A percentile compares a stretch with the other conserved stretches of the same genome.
These are phyloP conservation scores for Mollisia scopiformis DNA, from an alignment of 2,329 filamentous ascomycete genomes.

Conservation along the genomic window DNA sequence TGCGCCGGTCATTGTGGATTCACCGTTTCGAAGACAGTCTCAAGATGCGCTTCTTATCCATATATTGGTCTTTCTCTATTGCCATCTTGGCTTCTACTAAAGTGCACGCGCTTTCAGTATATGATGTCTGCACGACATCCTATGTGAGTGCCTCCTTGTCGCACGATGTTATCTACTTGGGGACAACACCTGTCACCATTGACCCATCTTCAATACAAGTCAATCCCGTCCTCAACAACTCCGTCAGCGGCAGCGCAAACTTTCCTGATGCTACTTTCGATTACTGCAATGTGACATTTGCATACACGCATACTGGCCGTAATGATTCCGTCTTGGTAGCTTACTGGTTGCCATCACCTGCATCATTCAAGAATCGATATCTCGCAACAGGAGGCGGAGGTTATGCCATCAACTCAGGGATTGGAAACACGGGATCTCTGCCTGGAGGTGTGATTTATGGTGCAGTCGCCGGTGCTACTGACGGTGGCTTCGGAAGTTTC, in stretches of 20 bases:
- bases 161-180: constrained; percentile 1
- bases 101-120: neutral
- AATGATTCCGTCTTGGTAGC: constrained; percentile 28
- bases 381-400: constrained; percentile 38
- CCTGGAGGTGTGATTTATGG: constrained; percentile 47
- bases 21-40: neutral
- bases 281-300: constrained; percentile 36
- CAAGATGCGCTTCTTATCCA: neutral
- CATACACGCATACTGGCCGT: constrained; percentile 31
- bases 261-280: constrained; percentile 37
- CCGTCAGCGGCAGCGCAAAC: constrained; percentile 34
- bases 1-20: neutral
- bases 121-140: constrained; percentile 2
- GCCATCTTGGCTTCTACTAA: neutral
- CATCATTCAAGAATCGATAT: constrained; percentile 40
- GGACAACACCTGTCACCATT: constrained; percentile 10
- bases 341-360: constrained; percentile 35
- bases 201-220: constrained; percentile 42
- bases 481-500: constrained; percentile 50
- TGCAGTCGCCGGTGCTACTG: constrained; percentile 50
- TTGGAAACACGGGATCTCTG: constrained; percentile 26
- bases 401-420: constrained; percentile 45
- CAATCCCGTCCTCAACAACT: constrained; percentile 38
- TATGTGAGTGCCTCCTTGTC: neutral
- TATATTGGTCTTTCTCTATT: neutral